Base-by-base conservation (phyloP, 306 rosid species). In the Chamaecrista fasciculata region DNA sequence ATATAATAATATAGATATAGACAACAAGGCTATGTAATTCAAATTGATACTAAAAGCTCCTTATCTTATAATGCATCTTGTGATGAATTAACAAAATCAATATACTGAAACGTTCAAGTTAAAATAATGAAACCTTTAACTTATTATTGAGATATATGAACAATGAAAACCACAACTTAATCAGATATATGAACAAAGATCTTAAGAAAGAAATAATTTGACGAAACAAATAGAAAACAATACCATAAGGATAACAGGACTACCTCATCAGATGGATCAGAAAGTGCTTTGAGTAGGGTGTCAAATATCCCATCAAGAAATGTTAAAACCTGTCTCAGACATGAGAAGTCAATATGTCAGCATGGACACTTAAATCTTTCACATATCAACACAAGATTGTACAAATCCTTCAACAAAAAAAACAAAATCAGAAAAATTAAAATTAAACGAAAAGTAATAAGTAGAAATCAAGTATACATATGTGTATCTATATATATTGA, bases 241-340 rank as follows among this genome's bases (percentile, higher is more conserved):
- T 25, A 23, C 36, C 11, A 78, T 60, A 29, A 78, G 61, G 43
- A 62, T 2, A 62, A 73, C 49, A 69, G 12, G 46, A 71, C 76
- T 86, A 93, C 98, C 91, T 83, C 79, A 72, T 93, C 96, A 55
- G 96, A 88, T 29, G 90, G 77, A 83, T 90, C 98, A 48, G 98
- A 93, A 59, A 93, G 89, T 33, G 94, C 94, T 84, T 77, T 80
- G 49, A 93, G 89, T 55, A 93, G 87, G 62, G 91, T 82, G 24
- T 90, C 87, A 80, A 93, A 87, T 86, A 90, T 77, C 81, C 88
- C 97, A 37, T 78, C 48, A 77, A 93, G 80, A 79, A 33, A 90
- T 59, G 49, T 66, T 72, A 93, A 85, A 69, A 93, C 96, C 98
- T 93, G 94, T 71, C 76, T 24, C 69, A 84, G 24, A 71, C 28